Evolutionary conservation across 306 rosid species (phyloP).

Genomic region (Quillaja saponaria): DNA sequence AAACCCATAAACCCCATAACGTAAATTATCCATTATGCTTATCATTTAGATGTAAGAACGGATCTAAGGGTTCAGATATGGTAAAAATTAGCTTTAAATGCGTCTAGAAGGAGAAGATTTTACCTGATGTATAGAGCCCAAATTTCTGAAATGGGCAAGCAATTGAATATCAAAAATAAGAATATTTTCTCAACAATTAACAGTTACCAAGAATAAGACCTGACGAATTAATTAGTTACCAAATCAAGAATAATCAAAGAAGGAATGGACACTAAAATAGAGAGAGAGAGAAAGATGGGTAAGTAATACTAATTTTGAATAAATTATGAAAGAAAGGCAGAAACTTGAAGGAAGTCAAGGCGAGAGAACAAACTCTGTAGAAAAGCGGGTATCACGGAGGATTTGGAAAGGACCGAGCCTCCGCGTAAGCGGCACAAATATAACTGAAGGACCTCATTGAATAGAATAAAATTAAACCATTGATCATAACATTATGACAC

Average conservation of each 20-base stretch:
- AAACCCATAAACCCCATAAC: background rate
- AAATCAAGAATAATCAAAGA: slow-evolving; percentile 1
- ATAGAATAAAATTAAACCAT: too few relatives aligned
- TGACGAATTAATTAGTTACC: background rate
- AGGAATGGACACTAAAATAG: too few relatives aligned
- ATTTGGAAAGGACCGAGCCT: too few relatives aligned
- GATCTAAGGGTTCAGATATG: slow-evolving; percentile 18
- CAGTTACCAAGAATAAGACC: slow-evolving; percentile 24
- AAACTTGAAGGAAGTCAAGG: too few relatives aligned
- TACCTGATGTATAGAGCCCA: slow-evolving; percentile 36
- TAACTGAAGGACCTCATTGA: too few relatives aligned
- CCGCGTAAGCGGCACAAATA: too few relatives aligned
- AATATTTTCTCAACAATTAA: background rate
- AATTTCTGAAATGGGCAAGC: slow-evolving; percentile 9
- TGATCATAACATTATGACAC: too few relatives aligned
- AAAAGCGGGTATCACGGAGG: too few relatives aligned
- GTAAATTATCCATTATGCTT: background rate
- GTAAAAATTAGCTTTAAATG: background rate
- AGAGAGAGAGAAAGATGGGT: too few relatives aligned
- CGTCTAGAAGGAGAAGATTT: background rate
- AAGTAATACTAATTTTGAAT: too few relatives aligned
- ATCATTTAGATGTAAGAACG: slow-evolving; percentile 13
- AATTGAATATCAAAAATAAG: background rate
- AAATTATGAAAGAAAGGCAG: too few relatives aligned
- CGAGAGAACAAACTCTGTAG: too few relatives aligned